Conservation (phyloP, 2,329 filamentous ascomycete species). For the Pseudocercospora musae region DNA sequence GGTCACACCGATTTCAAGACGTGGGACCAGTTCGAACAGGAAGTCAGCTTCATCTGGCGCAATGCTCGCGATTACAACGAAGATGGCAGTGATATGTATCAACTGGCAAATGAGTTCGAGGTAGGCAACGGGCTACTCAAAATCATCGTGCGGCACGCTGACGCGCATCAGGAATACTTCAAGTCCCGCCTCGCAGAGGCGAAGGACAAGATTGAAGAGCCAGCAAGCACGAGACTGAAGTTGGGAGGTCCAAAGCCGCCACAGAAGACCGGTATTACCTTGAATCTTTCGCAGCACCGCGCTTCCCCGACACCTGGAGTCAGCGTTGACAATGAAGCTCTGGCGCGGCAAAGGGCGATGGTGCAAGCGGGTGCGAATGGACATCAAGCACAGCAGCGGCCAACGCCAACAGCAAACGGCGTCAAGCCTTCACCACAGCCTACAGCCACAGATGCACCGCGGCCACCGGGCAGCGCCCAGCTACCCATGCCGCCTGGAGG, state of each 20-base stretch:
- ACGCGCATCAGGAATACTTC: slow-evolving; percentile 61
- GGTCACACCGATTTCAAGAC: slow-evolving; percentile 68
- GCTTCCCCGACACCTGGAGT: slow-evolving; percentile 46
- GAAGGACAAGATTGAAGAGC: slow-evolving; percentile 68
- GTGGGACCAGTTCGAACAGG: slow-evolving; percentile 79
- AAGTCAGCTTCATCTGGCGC: slow-evolving; percentile 75
- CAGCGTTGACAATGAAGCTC: slow-evolving; percentile 54
- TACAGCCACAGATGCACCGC: slow-evolving; percentile 31
- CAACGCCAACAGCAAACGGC: slow-evolving; percentile 29
- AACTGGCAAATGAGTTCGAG: slow-evolving; percentile 74
- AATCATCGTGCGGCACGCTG: slow-evolving; percentile 1
- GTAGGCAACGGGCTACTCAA: too few relatives aligned
- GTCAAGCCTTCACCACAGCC: slow-evolving; percentile 31
- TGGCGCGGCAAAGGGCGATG: slow-evolving; percentile 52
- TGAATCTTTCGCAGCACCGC: slow-evolving; percentile 37
- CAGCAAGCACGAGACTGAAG: slow-evolving; percentile 73
- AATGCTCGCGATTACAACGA: slow-evolving; percentile 91
- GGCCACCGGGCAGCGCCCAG: slow-evolving; percentile 41
- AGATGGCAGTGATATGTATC: slow-evolving; percentile 80
- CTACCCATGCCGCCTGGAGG: slow-evolving; percentile 28
- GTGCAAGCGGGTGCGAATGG: slow-evolving; percentile 50
- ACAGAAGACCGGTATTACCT: slow-evolving; percentile 36
- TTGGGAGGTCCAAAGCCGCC: slow-evolving; percentile 51
- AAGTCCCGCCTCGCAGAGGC: slow-evolving; percentile 66
- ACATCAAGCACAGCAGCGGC: slow-evolving; percentile 29